Base-by-base conservation (phyloP, 2,329 filamentous ascomycete genomes). In the Exophiala dermatitidis region DNA sequence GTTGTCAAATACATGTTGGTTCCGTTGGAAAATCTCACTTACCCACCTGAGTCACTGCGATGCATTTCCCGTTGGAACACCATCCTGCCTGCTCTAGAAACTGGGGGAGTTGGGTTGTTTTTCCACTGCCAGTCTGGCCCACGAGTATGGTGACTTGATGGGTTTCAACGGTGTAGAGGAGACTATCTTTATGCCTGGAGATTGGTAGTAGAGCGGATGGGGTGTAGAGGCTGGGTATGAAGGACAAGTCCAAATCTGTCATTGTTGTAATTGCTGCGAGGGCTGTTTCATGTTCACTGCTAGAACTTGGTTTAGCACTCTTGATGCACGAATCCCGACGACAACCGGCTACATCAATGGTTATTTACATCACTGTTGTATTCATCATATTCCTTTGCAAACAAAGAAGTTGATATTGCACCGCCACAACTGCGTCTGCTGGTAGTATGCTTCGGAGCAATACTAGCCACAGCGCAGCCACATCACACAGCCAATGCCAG, bases 71-170 rank as follows among this genome's bases (percentile, higher is more conserved):
- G 66, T 90, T 80, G 30, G 78, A 77, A 66, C 88, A 91, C 90
- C 91, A 97, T 70, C 91, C 91, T 64, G 86, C 88, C 63, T 87
- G 78, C 53, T 95, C 84, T 8, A 97, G 78, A 64, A 86, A 97
- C 63, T 96, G 91, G 1, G 93, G 93, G 41, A 97, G 85, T 67
- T 97, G 93, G 0, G 93, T 97, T 1, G 90, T 95, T 71, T 97
- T 97, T 40, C 91, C 90, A 28, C 88, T 95, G 3, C 93, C 93
- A 1, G 93, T 97, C 67, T 96, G 90, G 5, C 91, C 93, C 50
- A 97, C 83, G 8, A 97, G 82, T 47, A 97, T 88, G 0, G 88
- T 91, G 53, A 97, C 85, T 0, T 87, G 85, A 59, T 82, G 82
- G 5, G 82, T 90, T 68, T 97, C 91, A 54, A 96, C 80, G 9